Percentiles rank a stretch among this genome's conserved stretches.
These are phyloP conservation scores for Aaosphaeria pasadenensis DNA, from an alignment of 2,329 filamentous ascomycete genomes.

Conservation along the genomic window DNA sequence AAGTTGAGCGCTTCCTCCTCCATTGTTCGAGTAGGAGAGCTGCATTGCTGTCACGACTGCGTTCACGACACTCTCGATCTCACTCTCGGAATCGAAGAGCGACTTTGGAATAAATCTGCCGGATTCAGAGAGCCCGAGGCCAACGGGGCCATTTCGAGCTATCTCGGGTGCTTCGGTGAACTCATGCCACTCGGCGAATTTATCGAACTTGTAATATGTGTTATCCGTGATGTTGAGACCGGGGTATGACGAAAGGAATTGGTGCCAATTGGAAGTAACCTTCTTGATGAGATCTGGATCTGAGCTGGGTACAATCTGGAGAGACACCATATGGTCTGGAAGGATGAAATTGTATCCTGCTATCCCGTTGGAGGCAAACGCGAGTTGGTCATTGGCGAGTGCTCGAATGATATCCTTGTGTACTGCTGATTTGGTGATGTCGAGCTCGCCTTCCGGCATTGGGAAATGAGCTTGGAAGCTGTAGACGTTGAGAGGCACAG, in stretches of 20 bases:
- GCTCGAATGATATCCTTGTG: slow-evolving; percentile 29
- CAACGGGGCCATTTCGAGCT: slow-evolving; percentile 31
- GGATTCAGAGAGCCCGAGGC: slow-evolving; percentile 30
- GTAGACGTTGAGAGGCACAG: slow-evolving; percentile 33
- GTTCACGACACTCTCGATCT: slow-evolving; percentile 23
- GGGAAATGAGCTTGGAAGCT: slow-evolving; percentile 32
- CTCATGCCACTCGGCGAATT: slow-evolving; percentile 28
- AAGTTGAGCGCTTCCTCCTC: slow-evolving; percentile 29
- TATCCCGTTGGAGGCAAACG: slow-evolving; percentile 26
- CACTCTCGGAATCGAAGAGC: slow-evolving; percentile 18
- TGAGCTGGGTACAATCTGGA: slow-evolving; percentile 27
- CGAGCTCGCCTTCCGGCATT: slow-evolving; percentile 12
- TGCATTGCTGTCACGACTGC: slow-evolving; percentile 33
- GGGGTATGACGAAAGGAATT: slow-evolving; percentile 29
- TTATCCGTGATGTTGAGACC: slow-evolving; percentile 30
- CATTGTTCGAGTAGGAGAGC: slow-evolving; percentile 22
- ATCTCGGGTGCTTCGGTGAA: slow-evolving; percentile 29
- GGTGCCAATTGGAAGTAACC: slow-evolving; percentile 26
- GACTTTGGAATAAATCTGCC: slow-evolving; percentile 31
- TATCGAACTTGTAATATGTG: slow-evolving; percentile 27
- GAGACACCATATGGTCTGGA: slow-evolving; percentile 27
- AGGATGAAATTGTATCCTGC: slow-evolving; percentile 36
- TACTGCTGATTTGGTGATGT: slow-evolving; percentile 28
- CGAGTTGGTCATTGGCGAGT: slow-evolving; percentile 27
- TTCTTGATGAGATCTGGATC: slow-evolving; percentile 21